These are phyloP conservation scores for Vitis rupestris DNA, from an alignment of 164 flowering plant species.

Conservation along the genomic window DNA sequence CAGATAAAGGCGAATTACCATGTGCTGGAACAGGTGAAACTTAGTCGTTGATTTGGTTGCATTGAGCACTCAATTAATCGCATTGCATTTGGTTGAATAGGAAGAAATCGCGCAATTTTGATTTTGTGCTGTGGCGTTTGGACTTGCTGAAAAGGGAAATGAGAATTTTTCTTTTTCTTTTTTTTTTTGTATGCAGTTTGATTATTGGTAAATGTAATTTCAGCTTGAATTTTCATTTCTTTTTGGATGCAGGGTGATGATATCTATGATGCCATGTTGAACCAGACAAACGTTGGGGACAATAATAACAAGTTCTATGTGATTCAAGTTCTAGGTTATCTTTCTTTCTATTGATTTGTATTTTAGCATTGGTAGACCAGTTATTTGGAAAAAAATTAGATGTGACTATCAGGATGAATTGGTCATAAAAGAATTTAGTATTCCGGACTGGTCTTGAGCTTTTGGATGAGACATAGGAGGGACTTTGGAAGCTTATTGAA, in stretches of 20 bases:
- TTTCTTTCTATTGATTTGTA: neutral
- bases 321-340: constrained; percentile 40
- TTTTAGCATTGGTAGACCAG: neutral
- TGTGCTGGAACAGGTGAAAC: constrained; percentile 59
- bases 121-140: neutral
- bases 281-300: constrained; percentile 44
- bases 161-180: neutral
- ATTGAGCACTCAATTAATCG: neutral
- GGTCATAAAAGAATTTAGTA: neutral
- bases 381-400: neutral
- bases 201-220: neutral
- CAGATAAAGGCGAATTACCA: constrained; percentile 68
- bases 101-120: neutral
- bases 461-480: neutral
- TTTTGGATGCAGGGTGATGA: constrained; percentile 34
- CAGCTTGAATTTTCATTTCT: neutral
- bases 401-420: neutral
- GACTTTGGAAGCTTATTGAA: too few species aligned
- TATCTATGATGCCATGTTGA: constrained; percentile 48
- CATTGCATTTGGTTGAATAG: neutral
- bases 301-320: constrained; percentile 52
- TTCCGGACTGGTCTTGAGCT: too few species aligned
- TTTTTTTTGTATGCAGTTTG: neutral
- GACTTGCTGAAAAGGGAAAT: too few species aligned
- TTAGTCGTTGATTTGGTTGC: neutral